Percentiles rank a stretch among this genome's conserved stretches.
Conservation (phyloP, 2,329 filamentous ascomycete species). For the Penicillium decumbens region DNA sequence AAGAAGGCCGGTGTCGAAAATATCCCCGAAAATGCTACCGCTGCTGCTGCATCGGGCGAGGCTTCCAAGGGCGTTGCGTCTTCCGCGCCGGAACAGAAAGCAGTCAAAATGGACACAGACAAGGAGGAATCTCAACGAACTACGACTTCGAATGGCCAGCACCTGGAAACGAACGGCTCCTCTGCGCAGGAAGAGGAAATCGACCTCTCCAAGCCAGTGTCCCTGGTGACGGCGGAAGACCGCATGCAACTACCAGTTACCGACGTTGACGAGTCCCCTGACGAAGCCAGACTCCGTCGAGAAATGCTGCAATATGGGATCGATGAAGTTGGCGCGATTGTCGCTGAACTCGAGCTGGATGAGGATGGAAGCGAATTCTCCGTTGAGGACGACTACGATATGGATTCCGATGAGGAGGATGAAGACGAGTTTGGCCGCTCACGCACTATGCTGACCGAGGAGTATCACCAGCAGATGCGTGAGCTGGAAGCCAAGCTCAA, state of each 20-base stretch:
- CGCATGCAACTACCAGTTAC: slow-evolving; percentile 49
- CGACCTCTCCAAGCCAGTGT: slow-evolving; percentile 17
- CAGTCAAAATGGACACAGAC: neutral
- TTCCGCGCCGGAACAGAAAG: neutral
- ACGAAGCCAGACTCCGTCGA: slow-evolving; percentile 73
- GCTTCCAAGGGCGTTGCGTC: slow-evolving; percentile 10
- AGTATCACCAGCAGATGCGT: slow-evolving; percentile 77
- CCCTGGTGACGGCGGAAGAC: slow-evolving; percentile 20
- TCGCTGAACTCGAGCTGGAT: slow-evolving; percentile 84
- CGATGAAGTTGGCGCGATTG: slow-evolving; percentile 82
- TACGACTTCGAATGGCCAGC: neutral
- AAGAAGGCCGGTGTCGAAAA: slow-evolving; percentile 69
- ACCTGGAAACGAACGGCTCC: slow-evolving; percentile 4
- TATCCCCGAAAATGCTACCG: slow-evolving; percentile 27
- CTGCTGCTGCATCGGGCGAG: slow-evolving; percentile 4
- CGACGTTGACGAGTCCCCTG: slow-evolving; percentile 69
- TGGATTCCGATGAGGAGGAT: slow-evolving; percentile 44
- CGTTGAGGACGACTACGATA: slow-evolving; percentile 52
- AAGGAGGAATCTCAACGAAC: neutral
- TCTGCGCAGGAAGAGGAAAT: slow-evolving; percentile 5
- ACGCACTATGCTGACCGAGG: slow-evolving; percentile 61
- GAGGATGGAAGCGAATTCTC: slow-evolving; percentile 53
- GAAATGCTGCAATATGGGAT: slow-evolving; percentile 90
- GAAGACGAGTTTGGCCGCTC: slow-evolving; percentile 73
- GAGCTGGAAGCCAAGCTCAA: slow-evolving; percentile 74